Evolutionary conservation across 345 rosid species (phyloP).

Genomic region (Barbarea vulgaris): DNA sequence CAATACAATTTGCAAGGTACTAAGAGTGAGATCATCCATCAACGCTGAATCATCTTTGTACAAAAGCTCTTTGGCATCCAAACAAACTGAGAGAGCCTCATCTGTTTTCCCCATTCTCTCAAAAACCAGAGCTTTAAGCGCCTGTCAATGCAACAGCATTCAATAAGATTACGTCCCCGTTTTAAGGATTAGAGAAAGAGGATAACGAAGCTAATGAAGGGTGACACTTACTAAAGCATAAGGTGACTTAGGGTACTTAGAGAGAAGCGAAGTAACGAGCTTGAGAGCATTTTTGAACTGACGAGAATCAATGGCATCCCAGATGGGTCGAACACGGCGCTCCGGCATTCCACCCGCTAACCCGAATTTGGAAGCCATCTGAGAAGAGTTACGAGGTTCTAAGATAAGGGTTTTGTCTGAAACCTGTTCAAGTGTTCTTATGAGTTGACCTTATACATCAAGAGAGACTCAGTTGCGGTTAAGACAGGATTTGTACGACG

Average conservation of each 20-base stretch:
- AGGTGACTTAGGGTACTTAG: slow-evolving; percentile 85
- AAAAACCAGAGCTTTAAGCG: slow-evolving; percentile 78
- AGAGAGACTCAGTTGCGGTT: slow-evolving; percentile 8
- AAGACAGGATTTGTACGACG: slow-evolving; percentile 2
- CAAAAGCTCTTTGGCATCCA: slow-evolving; percentile 74
- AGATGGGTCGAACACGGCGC: slow-evolving; percentile 92
- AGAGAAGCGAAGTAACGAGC: slow-evolving; percentile 66
- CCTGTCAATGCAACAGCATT: slow-evolving; percentile 49
- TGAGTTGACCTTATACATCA: slow-evolving; percentile 30
- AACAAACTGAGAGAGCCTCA: slow-evolving; percentile 68
- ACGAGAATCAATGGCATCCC: slow-evolving; percentile 98
- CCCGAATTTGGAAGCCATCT: slow-evolving; percentile 91
- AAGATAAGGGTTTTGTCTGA: slow-evolving; percentile 4
- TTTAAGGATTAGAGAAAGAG: slow-evolving; percentile 3
- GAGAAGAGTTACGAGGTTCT: not conserved
- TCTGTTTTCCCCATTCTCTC: slow-evolving; percentile 91
- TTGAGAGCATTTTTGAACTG: slow-evolving; percentile 96
- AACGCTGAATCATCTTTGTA: slow-evolving; percentile 66
- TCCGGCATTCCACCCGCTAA: slow-evolving; percentile 97
- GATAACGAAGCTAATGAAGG: not conserved
- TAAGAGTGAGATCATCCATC: slow-evolving; percentile 97
- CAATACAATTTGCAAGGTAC: slow-evolving; percentile 88
- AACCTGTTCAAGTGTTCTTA: not conserved
- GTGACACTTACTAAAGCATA: slow-evolving; percentile 70
- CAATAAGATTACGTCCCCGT: slow-evolving; percentile 2